These are phyloP conservation scores for Cytospora paraplurivora DNA, from an alignment of 2,329 filamentous ascomycete genomes.

Conservation along the genomic window DNA sequence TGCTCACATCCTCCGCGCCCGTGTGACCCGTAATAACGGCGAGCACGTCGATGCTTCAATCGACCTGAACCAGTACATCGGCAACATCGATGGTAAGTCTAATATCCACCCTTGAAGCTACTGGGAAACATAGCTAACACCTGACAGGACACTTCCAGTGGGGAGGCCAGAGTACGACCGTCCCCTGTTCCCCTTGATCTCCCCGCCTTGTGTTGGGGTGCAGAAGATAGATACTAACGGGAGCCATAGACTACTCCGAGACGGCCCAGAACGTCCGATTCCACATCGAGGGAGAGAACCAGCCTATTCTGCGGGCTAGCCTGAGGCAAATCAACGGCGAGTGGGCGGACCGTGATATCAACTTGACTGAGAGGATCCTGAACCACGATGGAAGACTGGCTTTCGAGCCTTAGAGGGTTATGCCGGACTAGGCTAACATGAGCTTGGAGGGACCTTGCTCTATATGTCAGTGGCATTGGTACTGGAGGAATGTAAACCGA, in stretches of 20 bases:
- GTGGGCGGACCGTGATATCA: conserved; percentile 47
- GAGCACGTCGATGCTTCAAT: conserved; percentile 48
- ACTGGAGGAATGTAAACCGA: neutral
- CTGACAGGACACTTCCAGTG: conserved; percentile 46
- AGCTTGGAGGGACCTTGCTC: neutral
- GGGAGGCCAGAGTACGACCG: conserved; percentile 40
- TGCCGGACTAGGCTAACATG: neutral
- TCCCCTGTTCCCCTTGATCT: neutral
- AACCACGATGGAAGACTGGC: conserved; percentile 54
- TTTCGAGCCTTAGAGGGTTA: conserved; percentile 32
- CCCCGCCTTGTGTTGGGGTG: neutral
- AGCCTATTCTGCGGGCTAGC: conserved; percentile 54
- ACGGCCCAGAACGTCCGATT: conserved; percentile 51
- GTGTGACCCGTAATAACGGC: conserved; percentile 44
- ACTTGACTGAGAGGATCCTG: conserved; percentile 56
- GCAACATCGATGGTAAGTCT: conserved; percentile 52
- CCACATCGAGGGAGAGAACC: conserved; percentile 51
- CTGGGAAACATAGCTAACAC: neutral
- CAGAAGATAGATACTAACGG: conserved; percentile 14
- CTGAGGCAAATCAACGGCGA: conserved; percentile 49
- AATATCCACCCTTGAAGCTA: neutral
- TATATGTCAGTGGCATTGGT: neutral
- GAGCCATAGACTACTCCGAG: conserved; percentile 43
- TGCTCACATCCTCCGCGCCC: conserved; percentile 49
- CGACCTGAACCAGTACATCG: conserved; percentile 53